Conservation (phyloP, 2,329 filamentous ascomycete genomes). For the Metarhizium rileyi region DNA sequence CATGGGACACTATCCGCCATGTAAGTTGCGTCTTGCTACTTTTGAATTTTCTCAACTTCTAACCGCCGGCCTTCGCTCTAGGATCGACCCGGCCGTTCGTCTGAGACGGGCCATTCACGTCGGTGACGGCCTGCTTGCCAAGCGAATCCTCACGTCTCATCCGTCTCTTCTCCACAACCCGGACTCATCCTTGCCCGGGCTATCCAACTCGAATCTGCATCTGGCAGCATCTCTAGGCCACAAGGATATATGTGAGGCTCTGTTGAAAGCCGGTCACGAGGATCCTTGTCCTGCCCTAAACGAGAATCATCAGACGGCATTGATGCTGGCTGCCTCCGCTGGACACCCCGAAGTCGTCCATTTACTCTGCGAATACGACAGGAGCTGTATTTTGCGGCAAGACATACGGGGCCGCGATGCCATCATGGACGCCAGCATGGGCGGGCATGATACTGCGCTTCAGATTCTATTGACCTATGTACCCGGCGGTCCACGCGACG, state of each 20-base stretch:
- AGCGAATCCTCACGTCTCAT: constrained; percentile 66
- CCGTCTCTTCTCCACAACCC: constrained; percentile 68
- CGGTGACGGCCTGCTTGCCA: constrained; percentile 61
- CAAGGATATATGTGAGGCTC: constrained; percentile 55
- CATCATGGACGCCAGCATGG: constrained; percentile 53
- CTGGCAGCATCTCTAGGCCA: constrained; percentile 67
- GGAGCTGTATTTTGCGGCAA: constrained; percentile 50
- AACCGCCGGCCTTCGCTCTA: constrained; percentile 20
- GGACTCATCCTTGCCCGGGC: constrained; percentile 54
- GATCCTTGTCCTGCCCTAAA: constrained; percentile 64
- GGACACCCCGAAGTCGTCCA: constrained; percentile 68
- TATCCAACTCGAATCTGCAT: constrained; percentile 78
- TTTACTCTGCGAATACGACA: constrained; percentile 56
- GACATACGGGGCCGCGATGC: constrained; percentile 64
- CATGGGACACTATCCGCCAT: constrained; percentile 12
- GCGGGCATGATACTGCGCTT: constrained; percentile 54
- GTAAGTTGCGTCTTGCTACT: constrained; percentile 2
- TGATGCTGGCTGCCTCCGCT: constrained; percentile 65
- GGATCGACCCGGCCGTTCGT: constrained; percentile 69
- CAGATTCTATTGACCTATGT: constrained; percentile 54
- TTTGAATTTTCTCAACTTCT: background rate
- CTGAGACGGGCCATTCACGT: constrained; percentile 73
- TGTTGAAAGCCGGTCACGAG: constrained; percentile 70
- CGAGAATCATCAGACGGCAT: constrained; percentile 67
- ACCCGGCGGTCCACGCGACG: constrained; percentile 41